Conservation (phyloP, 164 flowering plant species). For the Stephania japonica region DNA sequence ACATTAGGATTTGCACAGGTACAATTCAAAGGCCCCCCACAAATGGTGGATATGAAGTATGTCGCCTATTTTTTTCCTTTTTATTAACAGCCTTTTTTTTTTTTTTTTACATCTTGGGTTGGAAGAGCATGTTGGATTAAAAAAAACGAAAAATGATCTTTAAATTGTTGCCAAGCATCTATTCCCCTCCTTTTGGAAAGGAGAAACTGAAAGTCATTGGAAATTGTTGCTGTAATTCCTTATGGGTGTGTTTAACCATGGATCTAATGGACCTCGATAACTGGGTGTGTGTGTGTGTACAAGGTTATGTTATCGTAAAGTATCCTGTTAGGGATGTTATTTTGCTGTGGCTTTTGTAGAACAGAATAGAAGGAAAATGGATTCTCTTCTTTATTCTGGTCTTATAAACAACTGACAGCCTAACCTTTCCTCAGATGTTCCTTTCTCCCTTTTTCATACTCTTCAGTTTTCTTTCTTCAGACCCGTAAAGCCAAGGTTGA, state of each 20-base stretch:
- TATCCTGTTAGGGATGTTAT: slow-evolving; percentile 23
- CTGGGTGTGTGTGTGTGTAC: no score
- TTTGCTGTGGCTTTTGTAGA: slow-evolving; percentile 28
- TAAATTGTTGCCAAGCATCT: background rate
- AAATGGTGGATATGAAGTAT: background rate
- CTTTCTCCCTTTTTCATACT: background rate
- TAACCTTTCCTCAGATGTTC: slow-evolving; percentile 11
- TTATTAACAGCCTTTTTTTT: background rate
- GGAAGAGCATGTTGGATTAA: background rate
- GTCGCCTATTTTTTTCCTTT: background rate
- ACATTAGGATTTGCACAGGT: no score
- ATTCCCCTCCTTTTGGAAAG: slow-evolving; percentile 2
- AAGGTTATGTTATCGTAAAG: no score
- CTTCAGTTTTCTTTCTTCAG: background rate
- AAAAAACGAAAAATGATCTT: background rate
- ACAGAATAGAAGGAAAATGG: slow-evolving; percentile 20
- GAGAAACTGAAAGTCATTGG: background rate
- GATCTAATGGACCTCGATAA: no score
- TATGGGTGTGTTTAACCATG: background rate
- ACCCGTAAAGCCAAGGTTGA: background rate
- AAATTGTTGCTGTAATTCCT: background rate
- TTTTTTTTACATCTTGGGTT: background rate
- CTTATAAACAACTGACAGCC: slow-evolving; percentile 35
- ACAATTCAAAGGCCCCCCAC: no score
- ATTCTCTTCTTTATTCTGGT: slow-evolving; percentile 15